phyloP scores from a whole-genome alignment of 441 rosid genomes.

The Cnidoscolus chayamansa region DNA sequence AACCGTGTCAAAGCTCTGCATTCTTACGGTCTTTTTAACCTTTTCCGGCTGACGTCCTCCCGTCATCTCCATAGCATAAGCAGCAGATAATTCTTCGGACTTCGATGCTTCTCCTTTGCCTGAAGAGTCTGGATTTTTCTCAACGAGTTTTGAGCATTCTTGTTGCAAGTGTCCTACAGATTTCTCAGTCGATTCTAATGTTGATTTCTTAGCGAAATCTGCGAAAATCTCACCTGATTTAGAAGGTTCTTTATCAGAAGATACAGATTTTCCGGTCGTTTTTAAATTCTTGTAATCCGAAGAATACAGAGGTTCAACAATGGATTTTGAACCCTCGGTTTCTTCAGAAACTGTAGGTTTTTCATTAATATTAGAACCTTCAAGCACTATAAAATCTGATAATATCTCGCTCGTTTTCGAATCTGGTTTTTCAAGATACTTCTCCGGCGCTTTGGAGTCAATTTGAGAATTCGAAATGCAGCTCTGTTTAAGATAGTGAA shows the following conservation, averaged over 20 bases:
- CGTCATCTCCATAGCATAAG: neutral
- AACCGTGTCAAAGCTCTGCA: slow-evolving; percentile 15
- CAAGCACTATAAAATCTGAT: neutral
- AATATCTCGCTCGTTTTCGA: neutral
- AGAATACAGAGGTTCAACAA: neutral
- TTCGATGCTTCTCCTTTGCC: slow-evolving; percentile 16
- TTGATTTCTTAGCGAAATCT: slow-evolving; percentile 14
- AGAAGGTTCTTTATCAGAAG: neutral
- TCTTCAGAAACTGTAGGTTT: slow-evolving; percentile 6
- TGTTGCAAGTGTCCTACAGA: slow-evolving; percentile 7
- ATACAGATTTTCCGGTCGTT: neutral
- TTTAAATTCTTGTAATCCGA: neutral
- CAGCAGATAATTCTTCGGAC: slow-evolving; percentile 5
- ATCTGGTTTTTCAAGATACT: neutral
- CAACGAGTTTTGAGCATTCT: slow-evolving; percentile 2
- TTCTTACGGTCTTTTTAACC: slow-evolving; percentile 22
- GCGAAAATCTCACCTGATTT: slow-evolving; percentile 1
- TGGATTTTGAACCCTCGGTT: neutral
- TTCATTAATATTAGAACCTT: neutral
- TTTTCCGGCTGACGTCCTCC: slow-evolving; percentile 2
- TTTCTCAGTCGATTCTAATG: neutral
- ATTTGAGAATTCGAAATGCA: neutral
- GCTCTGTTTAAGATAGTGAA: neutral
- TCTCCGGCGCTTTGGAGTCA: neutral
- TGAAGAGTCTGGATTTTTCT: neutral